Conservation (phyloP, 2,329 filamentous ascomycete genomes). For the Aspergillus pseudoglaucus region DNA sequence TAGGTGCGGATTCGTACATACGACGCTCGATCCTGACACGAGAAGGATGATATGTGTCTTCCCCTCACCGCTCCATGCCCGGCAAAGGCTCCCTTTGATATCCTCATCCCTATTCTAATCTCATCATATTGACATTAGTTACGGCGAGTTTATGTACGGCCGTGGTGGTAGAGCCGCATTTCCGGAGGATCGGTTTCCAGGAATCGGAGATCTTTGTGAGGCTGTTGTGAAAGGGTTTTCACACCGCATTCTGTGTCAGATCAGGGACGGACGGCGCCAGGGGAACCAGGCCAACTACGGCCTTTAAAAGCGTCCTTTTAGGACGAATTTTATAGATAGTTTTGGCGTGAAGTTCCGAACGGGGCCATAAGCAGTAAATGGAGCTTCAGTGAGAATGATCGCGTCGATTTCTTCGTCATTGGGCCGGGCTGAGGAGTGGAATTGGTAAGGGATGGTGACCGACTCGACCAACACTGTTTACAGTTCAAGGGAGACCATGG, state of each 20-base stretch:
- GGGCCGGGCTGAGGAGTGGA: no score
- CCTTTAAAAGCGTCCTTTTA: not conserved
- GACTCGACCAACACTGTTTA: no score
- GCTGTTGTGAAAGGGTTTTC: not conserved
- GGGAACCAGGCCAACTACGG: not conserved
- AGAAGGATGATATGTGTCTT: no score
- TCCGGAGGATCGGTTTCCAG: not conserved
- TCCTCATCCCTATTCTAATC: not conserved
- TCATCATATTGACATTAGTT: not conserved
- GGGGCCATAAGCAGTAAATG: no score
- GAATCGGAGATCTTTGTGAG: not conserved
- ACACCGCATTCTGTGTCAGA: not conserved
- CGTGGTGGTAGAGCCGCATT: not conserved
- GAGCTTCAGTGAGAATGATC: no score
- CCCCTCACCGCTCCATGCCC: not conserved
- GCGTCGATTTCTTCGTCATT: no score
- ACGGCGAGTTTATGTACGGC: not conserved
- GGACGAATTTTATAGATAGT: no score
- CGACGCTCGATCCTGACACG: no score
- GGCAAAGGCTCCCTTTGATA: not conserved
- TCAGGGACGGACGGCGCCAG: not conserved
- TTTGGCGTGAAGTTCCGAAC: no score
- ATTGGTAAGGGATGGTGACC: no score
- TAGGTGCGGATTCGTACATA: no score
- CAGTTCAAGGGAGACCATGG: no score